A percentile compares a stretch with the other conserved stretches of the same genome.
phyloP scores from a whole-genome alignment of 2,329 filamentous ascomycete genomes.

The Byssoonygena ceratinophila region DNA sequence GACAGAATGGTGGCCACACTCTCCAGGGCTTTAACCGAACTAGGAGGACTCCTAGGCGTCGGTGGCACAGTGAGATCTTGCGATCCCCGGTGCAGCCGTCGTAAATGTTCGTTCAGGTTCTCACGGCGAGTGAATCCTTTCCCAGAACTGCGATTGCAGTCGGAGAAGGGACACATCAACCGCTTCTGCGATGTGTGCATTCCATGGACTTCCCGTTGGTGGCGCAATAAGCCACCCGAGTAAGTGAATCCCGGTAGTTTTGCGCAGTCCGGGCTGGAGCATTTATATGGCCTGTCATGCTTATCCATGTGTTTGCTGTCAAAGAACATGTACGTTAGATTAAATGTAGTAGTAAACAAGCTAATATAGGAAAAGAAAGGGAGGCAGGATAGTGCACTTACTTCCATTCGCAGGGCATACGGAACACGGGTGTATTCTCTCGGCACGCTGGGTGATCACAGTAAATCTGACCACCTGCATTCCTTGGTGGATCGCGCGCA shows the following conservation, averaged over 20 bases:
- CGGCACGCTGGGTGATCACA: conserved; percentile 63
- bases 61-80: neutral
- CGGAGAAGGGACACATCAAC: conserved; percentile 71
- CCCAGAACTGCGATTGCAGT: conserved; percentile 80
- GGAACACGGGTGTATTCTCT: conserved; percentile 55
- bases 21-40: neutral
- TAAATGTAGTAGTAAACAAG: neutral
- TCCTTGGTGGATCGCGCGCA: conserved; percentile 47
- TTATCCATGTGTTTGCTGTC: conserved; percentile 95
- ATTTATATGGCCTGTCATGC: conserved; percentile 87
- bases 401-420: conserved; percentile 89
- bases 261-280: conserved; percentile 68
- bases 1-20: neutral
- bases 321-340: neutral
- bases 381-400: conserved; percentile 42
- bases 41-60: neutral
- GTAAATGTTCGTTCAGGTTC: conserved; percentile 86
- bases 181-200: conserved; percentile 84
- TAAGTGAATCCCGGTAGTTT: conserved; percentile 94
- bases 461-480: conserved; percentile 61
- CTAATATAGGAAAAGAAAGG: neutral
- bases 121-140: conserved; percentile 88
- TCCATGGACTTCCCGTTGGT: conserved; percentile 87
- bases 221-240: conserved; percentile 74
- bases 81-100: conserved; percentile 62